Evolutionary conservation across 345 rosid species (phyloP).

Genomic region (Alliaria petiolata): DNA sequence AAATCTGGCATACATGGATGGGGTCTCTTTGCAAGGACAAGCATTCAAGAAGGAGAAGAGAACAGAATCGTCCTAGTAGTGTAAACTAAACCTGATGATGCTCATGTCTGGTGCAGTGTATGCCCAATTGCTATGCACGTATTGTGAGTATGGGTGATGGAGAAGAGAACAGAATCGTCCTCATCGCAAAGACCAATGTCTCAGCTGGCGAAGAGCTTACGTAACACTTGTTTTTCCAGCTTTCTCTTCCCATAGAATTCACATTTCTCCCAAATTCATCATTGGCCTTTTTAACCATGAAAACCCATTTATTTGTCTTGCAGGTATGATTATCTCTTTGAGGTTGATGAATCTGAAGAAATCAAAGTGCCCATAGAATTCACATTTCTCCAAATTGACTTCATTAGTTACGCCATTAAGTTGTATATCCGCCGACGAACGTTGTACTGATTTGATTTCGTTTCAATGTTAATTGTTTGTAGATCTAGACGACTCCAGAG

Average conservation of each 20-base stretch:
- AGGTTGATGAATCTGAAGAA: slow-evolving; percentile 73
- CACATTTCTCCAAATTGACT: slow-evolving; percentile 47
- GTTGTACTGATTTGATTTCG: no score
- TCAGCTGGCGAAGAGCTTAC: slow-evolving; percentile 82
- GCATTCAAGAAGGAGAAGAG: slow-evolving; percentile 88
- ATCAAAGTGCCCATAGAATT: slow-evolving; percentile 69
- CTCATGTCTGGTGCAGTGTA: slow-evolving; percentile 55
- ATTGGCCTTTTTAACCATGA: not conserved
- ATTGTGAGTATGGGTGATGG: slow-evolving; percentile 69
- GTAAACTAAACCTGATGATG: not conserved
- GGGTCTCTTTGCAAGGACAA: slow-evolving; percentile 92
- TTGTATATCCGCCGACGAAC: slow-evolving; percentile 3
- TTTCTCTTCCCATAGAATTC: not conserved
- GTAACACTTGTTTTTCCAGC: slow-evolving; percentile 35
- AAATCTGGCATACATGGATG: slow-evolving; percentile 99
- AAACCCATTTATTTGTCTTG: not conserved
- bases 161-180: slow-evolving; percentile 72
- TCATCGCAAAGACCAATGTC: slow-evolving; percentile 75
- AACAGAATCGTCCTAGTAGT: no score
- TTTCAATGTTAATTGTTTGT: no score
- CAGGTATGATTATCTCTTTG: slow-evolving; percentile 93
- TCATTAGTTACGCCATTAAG: slow-evolving; percentile 10
- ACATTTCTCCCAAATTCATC: not conserved
- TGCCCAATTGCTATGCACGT: slow-evolving; percentile 95
- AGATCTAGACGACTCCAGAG: no score